Base-by-base conservation (phyloP, 805 yeast species). In the Grigorovia transvaalensis region DNA sequence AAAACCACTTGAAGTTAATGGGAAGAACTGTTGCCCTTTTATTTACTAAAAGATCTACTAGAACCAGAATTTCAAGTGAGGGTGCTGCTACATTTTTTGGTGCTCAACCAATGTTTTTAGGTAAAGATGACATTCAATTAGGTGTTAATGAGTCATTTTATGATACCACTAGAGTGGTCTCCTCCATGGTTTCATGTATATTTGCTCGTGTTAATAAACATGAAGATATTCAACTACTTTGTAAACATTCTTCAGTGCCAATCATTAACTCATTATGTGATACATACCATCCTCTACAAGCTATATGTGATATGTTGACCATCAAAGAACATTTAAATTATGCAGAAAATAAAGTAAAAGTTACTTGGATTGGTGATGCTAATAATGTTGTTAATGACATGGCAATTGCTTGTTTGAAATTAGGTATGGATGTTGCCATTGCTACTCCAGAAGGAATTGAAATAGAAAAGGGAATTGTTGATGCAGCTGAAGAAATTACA, bases 331-430 rank as follows among this genome's bases (percentile, higher is more conserved):
- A 82, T 17, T 44, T 56, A 42, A 47, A 50, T 44, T 47, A 52
- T 23, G 43, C 43, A 7, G 45, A 52, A 4, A 79, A 78, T 13
- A 64, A 67, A 51, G 75, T 89, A 57, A 90, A 88, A 60, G 71
- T 91, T 48, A 82, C 96, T 1, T 91, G 99, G 99, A 81, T 93
- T 18, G 99, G 99, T 54, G 99, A 91, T 67, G 84, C 97, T 33
- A 93, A 93, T 68, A 93, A 93, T 62, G 98, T 93, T 35, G 84
- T 93, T 54, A 91, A 93, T 67, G 99, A 93, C 71, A 76, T 93
- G 69, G 81, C 95, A 12, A 80, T 90, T 56, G 98, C 96, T 9
- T 80, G 93, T 27, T 76, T 88, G 57, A 88, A 84, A 71, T 74
- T 79, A 5, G 97, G 97, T 12, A 89, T 93, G 53, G 78, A 82